phyloP scores from a whole-genome alignment of 2,329 filamentous ascomycete species.

The Fusarium succisae region DNA sequence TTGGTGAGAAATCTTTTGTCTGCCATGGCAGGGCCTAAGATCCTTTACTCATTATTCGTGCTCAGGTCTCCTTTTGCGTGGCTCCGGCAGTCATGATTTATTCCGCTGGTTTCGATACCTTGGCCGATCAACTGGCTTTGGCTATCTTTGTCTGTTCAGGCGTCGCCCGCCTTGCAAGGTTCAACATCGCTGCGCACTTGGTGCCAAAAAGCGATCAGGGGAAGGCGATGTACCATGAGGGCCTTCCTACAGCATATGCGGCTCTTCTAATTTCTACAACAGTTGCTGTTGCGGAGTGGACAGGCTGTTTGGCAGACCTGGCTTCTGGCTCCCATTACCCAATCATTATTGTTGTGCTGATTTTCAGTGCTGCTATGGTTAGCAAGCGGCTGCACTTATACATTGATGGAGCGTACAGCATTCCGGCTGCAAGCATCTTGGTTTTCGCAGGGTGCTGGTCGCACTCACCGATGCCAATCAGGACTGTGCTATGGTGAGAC shows the following conservation, averaged over 20 bases:
- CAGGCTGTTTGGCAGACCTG: neutral
- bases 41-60: rapidly evolving
- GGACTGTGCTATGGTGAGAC: neutral
- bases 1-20: neutral
- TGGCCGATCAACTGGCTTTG: neutral
- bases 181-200: neutral
- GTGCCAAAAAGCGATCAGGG: neutral
- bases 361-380: neutral
- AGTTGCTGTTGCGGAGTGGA: neutral
- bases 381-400: neutral
- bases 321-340: neutral
- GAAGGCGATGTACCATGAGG: neutral
- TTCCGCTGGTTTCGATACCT: neutral
- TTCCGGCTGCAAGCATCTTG: neutral
- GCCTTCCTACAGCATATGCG: neutral
- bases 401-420: neutral
- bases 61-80: neutral
- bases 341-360: neutral
- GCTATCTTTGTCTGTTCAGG: neutral
- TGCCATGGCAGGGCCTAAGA: rapidly evolving
- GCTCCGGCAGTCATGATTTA: neutral
- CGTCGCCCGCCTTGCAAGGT: neutral
- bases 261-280: neutral
- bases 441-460: neutral
- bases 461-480: neutral